phyloP scores from a whole-genome alignment of 306 rosid species.

The Corylus avellana region DNA sequence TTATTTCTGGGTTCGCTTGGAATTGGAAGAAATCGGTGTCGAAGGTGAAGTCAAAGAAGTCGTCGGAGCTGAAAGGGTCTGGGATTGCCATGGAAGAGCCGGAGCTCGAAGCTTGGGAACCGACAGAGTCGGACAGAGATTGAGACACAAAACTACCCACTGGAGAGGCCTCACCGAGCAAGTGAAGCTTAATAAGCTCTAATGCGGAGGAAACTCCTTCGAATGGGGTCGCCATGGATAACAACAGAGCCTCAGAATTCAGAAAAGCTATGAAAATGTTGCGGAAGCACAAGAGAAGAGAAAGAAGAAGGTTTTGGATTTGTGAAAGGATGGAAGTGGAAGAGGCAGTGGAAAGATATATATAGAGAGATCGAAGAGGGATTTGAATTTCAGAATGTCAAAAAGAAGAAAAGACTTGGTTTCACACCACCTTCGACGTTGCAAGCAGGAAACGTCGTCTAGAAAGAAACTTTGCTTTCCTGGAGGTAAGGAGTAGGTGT shows the following conservation, averaged over 20 bases:
- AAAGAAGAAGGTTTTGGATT: neutral
- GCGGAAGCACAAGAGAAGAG: neutral
- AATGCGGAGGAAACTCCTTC: constrained; percentile 50
- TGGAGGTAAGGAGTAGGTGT: neutral
- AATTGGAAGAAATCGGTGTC: constrained; percentile 33
- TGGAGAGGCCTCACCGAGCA: constrained; percentile 72
- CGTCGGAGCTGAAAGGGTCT: constrained; percentile 30
- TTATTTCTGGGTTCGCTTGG: constrained; percentile 38
- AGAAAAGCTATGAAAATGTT: neutral
- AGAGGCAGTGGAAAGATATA: constrained; percentile 25
- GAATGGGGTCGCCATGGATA: constrained; percentile 41
- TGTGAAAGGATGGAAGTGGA: constrained; percentile 23
- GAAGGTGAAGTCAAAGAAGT: constrained; percentile 22
- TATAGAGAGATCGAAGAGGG: constrained; percentile 9
- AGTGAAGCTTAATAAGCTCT: constrained; percentile 56
- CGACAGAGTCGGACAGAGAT: constrained; percentile 7
- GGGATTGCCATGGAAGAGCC: constrained; percentile 33
- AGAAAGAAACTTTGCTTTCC: neutral
- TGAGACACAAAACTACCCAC: constrained; percentile 20
- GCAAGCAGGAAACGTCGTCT: constrained; percentile 44
- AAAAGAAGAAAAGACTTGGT: neutral
- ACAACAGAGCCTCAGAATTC: no score
- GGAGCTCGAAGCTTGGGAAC: constrained; percentile 34
- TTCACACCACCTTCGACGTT: constrained; percentile 14
- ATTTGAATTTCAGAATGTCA: neutral